Evolutionary conservation across 176 grass and related monocot genomes (phyloP), one percentile per base, ranked within the genome.

Genomic region (Musa itinerans): DNA sequence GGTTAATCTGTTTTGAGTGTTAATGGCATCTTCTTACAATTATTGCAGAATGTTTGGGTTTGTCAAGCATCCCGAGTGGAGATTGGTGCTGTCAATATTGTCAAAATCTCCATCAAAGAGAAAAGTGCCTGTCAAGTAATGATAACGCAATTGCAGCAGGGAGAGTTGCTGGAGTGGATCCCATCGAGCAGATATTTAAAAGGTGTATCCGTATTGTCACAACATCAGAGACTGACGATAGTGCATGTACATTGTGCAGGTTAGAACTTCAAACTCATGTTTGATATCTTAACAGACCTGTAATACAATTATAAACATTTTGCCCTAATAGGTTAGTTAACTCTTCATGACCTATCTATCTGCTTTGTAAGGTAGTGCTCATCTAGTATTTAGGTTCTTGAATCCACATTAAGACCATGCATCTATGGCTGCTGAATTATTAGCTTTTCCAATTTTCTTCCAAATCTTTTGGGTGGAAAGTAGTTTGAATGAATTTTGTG

Each of bases 181-280:
- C 73, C 19, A 79, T 85, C 15, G 83, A 85, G 25, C 78, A 85
- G 57, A 85, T 85, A 72, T 79, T 81, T 67, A 77, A 77, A 74
- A 72, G 69, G 23, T 81, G 83, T 63, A 80, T 75, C 10, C 72
- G 83, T 15, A 81, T 81, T 55, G 83, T 80, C 1, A 77, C 74
- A 50, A 23, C 83, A 59, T 59, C 72, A 0, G 29, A 81, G 20
- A 76, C 53, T 56, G 79, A 68, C 67, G 58, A 77, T 14, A 74
- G 78, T 66, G 64, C 78, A 17, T 85, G 83, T 53, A 72, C 21
- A 4, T 62, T 85, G 26, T 85, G 83, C 83, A 81, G 80, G 83
- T 85, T 65, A 76, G 65, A 53, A 52, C 43, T 53, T 22, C 11
- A 49, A 14, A 52, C 17, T 81, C 64, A 3, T 48, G 50, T n/a